Conservation (phyloP, 2,329 filamentous ascomycete genomes). For the Aspergillus clavatus region DNA sequence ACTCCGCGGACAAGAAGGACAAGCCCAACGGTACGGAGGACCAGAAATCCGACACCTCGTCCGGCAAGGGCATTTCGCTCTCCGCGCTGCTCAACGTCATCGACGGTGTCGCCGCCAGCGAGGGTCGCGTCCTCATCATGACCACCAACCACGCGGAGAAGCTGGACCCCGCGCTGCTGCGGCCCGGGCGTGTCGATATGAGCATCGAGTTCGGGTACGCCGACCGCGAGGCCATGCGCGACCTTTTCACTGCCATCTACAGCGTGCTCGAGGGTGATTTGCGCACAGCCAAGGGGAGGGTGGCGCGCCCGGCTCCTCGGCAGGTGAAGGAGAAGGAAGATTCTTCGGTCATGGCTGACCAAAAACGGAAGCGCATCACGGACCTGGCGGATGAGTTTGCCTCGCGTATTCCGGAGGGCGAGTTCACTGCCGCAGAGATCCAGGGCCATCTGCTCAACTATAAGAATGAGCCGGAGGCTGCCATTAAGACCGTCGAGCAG, state of each 20-base stretch:
- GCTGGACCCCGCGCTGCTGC: constrained; percentile 59
- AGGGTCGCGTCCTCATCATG: constrained; percentile 69
- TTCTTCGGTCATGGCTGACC: not conserved
- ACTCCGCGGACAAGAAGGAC: constrained; percentile 16
- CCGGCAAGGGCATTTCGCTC: constrained; percentile 51
- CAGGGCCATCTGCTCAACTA: constrained; percentile 39
- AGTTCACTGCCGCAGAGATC: constrained; percentile 39
- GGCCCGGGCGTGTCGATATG: constrained; percentile 64
- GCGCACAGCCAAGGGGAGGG: constrained; percentile 5
- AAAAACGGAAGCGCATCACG: constrained; percentile 13
- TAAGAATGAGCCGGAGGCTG: constrained; percentile 29
- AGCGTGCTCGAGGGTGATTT: constrained; percentile 28
- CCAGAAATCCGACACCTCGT: constrained; percentile 7
- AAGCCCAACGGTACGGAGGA: constrained; percentile 15
- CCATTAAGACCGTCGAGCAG: constrained; percentile 25
- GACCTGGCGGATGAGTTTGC: constrained; percentile 30
- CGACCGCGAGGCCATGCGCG: constrained; percentile 30
- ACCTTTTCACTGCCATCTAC: constrained; percentile 40
- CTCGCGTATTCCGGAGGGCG: constrained; percentile 25
- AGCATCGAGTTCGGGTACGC: constrained; percentile 53
- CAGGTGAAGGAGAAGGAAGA: constrained; percentile 1
- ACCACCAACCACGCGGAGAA: constrained; percentile 64
- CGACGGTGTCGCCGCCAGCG: constrained; percentile 64
- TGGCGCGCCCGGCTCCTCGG: not conserved
- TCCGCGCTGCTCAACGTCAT: constrained; percentile 66